phyloP scores from a whole-genome alignment of 148 eudicot genomes.

The Linanthus parryae region DNA sequence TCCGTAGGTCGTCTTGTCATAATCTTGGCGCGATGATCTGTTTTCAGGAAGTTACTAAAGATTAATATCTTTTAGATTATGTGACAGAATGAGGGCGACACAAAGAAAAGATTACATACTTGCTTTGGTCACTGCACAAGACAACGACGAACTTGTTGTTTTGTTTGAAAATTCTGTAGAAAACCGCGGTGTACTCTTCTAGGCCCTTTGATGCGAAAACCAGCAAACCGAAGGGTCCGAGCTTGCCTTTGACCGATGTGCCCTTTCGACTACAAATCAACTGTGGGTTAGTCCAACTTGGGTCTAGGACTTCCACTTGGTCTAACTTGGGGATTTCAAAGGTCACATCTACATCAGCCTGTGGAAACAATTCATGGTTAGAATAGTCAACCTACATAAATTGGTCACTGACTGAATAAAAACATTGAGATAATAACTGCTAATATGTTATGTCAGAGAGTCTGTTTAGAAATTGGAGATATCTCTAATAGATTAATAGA shows the following conservation, averaged over 20 bases:
- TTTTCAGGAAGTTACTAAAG: too few species aligned
- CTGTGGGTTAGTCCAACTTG: slow-evolving; percentile 45
- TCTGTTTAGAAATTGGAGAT: too few species aligned
- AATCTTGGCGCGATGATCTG: too few species aligned
- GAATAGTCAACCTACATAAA: too few species aligned
- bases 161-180: slow-evolving; percentile 52
- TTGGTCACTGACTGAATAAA: too few species aligned
- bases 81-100: neutral
- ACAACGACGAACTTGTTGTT: slow-evolving; percentile 33
- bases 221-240: slow-evolving; percentile 71
- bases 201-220: slow-evolving; percentile 56
- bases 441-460: too few species aligned
- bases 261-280: slow-evolving; percentile 41
- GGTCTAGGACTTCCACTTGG: slow-evolving; percentile 34
- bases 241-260: slow-evolving; percentile 36
- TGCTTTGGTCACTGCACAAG: slow-evolving; percentile 73
- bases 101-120: slow-evolving; percentile 23
- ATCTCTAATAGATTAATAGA: too few species aligned
- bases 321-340: slow-evolving; percentile 36
- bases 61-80: too few species aligned
- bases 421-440: too few species aligned
- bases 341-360: slow-evolving; percentile 61
- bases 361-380: neutral
- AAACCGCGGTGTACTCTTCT: slow-evolving; percentile 61
- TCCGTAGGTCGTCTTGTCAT: slow-evolving; percentile 12